These are phyloP conservation scores for Salix viminalis DNA, from an alignment of 345 rosid species.

Conservation along the genomic window DNA sequence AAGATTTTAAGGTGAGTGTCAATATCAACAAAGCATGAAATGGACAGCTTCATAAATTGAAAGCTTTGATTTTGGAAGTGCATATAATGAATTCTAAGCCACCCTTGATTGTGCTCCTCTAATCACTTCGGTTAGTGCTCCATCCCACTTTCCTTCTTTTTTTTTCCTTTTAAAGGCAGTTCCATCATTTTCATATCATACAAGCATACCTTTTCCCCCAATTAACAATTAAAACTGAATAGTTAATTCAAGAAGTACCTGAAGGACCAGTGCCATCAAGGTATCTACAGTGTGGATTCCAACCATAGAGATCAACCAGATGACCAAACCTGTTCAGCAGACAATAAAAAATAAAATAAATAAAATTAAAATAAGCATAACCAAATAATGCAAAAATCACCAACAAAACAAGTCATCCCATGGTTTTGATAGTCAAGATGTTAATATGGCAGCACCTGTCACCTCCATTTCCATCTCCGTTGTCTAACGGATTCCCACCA, in stretches of 20 bases:
- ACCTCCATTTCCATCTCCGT: slow-evolving; percentile 77
- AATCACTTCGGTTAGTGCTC: slow-evolving; percentile 24
- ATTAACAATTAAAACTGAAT: slow-evolving; percentile 2
- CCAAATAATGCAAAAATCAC: background rate
- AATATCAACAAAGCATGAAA: slow-evolving; percentile 13
- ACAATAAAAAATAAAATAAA: background rate
- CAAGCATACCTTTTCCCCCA: background rate
- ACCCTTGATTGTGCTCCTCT: slow-evolving; percentile 6
- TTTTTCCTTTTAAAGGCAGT: slow-evolving; percentile 8
- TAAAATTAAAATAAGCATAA: background rate
- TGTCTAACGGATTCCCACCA: slow-evolving; percentile 80
- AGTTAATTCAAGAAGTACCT: slow-evolving; percentile 45
- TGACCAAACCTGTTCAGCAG: slow-evolving; percentile 69
- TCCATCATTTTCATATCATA: slow-evolving; percentile 16
- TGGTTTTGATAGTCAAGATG: background rate
- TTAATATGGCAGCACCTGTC: slow-evolving; percentile 56
- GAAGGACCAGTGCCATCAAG: slow-evolving; percentile 89
- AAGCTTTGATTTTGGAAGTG: slow-evolving; percentile 20
- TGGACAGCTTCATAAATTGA: slow-evolving; percentile 14
- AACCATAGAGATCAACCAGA: slow-evolving; percentile 73
- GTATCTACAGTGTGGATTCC: slow-evolving; percentile 95
- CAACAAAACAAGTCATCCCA: background rate
- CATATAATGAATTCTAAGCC: slow-evolving; percentile 5
- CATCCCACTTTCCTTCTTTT: slow-evolving; percentile 24
- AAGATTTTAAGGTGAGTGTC: slow-evolving; percentile 10